Base-by-base conservation (phyloP, 192 early-diverging fungal genomes). In the Obelidium mucronatum region DNA sequence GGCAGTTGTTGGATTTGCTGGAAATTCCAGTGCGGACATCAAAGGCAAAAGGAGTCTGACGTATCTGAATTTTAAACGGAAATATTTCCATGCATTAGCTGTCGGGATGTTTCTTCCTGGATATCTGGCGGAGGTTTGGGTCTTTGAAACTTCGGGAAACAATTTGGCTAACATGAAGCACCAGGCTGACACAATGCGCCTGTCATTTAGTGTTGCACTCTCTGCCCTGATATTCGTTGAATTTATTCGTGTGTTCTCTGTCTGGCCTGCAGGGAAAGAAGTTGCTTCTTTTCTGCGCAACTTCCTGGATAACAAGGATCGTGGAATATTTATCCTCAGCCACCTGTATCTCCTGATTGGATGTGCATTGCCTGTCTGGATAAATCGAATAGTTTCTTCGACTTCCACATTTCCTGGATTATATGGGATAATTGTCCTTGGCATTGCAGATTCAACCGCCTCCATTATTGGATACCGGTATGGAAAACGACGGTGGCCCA, bases 291-390 rank as follows among this genome's bases (percentile, higher is more conserved):
- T 97, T 73, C 61, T 98, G 77, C 78, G 82, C 24, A 84, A 86
- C 39, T 99, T 99, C 79, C 83, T 94, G n/a, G 95, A 97, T 67
- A 80, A 85, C 42, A 89, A 93, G 13, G 97, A 99, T 69, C 79
- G 88, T 2, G 97, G 96, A 26, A 87, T 89, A 0, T 87, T 92
- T 34, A 92, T 99, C 5, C 80, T 97, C 2, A 92, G 93, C 35
- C 97, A 99, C 72, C 80, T 98, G 44, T 97, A 97, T 65, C 82
- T 99, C 24, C 78, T 99, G 8, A 37, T 94, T 28, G 97, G 97
- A 4, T 99, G 97, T 78, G 96, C 96, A 1, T 70, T 90, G 24
- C 93, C 96, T 0, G 91, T 98, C 31, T 99, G 95, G 95, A 80
- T 97, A 30, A 87, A 87, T 74, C 81, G 90, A 91, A 91, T 67